phyloP scores from a whole-genome alignment of 1,284 basidiomycete genomes.

The Exobasidium rhododendri region DNA sequence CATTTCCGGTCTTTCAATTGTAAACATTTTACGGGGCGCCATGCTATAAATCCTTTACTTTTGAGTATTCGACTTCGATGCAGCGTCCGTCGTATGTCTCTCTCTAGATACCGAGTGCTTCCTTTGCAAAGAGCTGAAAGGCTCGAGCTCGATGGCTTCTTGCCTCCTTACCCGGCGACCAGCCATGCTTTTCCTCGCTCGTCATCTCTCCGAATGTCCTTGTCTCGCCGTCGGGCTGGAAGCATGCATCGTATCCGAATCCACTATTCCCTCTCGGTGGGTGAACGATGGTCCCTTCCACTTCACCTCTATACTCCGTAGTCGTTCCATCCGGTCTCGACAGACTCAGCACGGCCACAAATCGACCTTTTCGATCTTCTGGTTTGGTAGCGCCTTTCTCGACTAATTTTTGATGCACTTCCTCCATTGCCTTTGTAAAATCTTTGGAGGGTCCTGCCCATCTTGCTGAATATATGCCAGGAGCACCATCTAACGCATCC shows the following conservation, averaged over 20 bases:
- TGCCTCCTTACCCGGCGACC: conserved; percentile 1
- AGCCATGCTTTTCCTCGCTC: conserved; percentile 10
- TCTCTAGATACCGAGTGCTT: conserved; percentile 1
- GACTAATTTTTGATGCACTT: conserved; percentile 6
- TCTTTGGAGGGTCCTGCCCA: conserved; percentile 13
- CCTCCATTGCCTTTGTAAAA: conserved; percentile 14
- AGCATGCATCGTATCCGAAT: conserved; percentile 14
- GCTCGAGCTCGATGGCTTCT: conserved; percentile 10
- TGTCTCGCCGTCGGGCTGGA: conserved; percentile 2
- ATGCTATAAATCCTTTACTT: too few relatives aligned
- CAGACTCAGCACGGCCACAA: conserved; percentile 6
- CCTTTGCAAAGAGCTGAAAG: conserved; percentile 11
- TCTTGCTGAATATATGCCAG: conserved; percentile 11
- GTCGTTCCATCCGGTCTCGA: conserved; percentile 11
- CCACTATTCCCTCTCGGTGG: conserved; percentile 5
- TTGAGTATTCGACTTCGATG: too few relatives aligned
- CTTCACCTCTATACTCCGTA: conserved; percentile 12
- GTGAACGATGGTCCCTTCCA: conserved; percentile 5
- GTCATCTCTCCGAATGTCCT: conserved; percentile 10
- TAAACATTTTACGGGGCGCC: too few relatives aligned
- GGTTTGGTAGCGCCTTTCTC: neutral
- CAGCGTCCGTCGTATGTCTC: too few relatives aligned
- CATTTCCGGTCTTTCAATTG: too few relatives aligned
- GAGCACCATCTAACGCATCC: conserved; percentile 9
- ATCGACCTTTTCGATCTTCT: neutral